Conservation (phyloP, 805 yeast genomes). For the Yarrowia sp. region DNA sequence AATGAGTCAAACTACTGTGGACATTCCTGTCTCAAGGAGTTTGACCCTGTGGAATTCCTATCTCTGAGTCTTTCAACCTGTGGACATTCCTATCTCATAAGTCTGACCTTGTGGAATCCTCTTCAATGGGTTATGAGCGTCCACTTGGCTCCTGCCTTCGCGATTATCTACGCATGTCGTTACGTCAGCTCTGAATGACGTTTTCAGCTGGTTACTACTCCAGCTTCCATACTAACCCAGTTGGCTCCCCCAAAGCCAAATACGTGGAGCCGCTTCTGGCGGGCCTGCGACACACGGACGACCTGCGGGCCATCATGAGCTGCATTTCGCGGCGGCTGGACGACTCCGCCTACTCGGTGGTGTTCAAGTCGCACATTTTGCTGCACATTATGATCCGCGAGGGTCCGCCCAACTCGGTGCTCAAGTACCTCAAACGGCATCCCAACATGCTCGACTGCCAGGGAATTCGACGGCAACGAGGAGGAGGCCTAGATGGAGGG, state of each 20-base stretch:
- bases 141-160: too few relatives aligned
- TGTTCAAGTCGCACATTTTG: conserved; percentile 79
- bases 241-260: conserved; percentile 98
- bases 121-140: too few relatives aligned
- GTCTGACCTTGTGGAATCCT: too few relatives aligned
- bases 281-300: conserved; percentile 53
- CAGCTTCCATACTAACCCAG: conserved; percentile 40
- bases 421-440: conserved; percentile 53
- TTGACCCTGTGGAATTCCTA: too few relatives aligned
- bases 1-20: too few relatives aligned
- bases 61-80: too few relatives aligned
- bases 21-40: too few relatives aligned
- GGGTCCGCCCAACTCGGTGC: conserved; percentile 74
- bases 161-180: too few relatives aligned
- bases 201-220: background rate
- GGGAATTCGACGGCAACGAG: conserved; percentile 26
- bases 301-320: conserved; percentile 66
- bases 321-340: conserved; percentile 59
- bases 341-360: conserved; percentile 88
- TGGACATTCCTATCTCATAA: too few relatives aligned
- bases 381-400: conserved; percentile 89
- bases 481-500: conserved; percentile 28
- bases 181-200: too few relatives aligned
- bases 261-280: conserved; percentile 89
- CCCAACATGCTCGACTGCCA: conserved; percentile 50